These are phyloP conservation scores for Cryptosporidium viatorum DNA, from an alignment of 169 alveolate genomes.

Conservation along the genomic window DNA sequence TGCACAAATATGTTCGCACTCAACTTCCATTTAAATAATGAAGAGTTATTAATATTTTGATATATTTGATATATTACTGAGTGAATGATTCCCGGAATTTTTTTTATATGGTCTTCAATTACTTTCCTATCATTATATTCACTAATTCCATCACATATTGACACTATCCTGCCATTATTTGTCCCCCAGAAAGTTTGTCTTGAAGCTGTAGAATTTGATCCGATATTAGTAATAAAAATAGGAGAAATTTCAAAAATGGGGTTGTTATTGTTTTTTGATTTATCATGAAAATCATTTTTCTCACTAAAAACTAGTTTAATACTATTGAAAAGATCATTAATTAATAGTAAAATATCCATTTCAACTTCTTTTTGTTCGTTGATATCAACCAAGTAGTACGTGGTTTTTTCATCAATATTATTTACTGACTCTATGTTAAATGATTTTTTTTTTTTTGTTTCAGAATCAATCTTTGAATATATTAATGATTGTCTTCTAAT, in stretches of 20 bases:
- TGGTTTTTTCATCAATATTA: neutral
- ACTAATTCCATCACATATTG: neutral
- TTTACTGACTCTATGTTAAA: neutral
- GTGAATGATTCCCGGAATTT: constrained; percentile 62
- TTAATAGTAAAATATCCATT: constrained; percentile 33
- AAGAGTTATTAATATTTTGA: constrained; percentile 45
- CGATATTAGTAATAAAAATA: constrained; percentile 43
- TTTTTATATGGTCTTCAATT: neutral
- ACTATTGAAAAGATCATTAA: constrained; percentile 46
- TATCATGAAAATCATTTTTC: neutral
- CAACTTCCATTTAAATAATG: constrained; percentile 33
- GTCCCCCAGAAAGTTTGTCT: constrained; percentile 72
- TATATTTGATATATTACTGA: constrained; percentile 52
- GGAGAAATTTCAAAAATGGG: neutral
- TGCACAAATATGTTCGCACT: constrained; percentile 2
- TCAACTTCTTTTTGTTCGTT: constrained; percentile 70
- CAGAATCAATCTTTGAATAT: neutral
- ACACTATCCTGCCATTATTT: constrained; percentile 30
- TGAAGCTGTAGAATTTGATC: constrained; percentile 39
- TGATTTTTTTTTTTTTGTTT: neutral
- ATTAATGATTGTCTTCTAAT: constrained; percentile 56
- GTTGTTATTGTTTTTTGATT: neutral
- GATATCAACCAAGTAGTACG: constrained; percentile 22
- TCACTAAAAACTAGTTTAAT: constrained; percentile 29
- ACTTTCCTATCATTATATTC: neutral